Base-by-base conservation (phyloP, 2,329 filamentous ascomycete species). In the Talaromyces funiculosus region DNA sequence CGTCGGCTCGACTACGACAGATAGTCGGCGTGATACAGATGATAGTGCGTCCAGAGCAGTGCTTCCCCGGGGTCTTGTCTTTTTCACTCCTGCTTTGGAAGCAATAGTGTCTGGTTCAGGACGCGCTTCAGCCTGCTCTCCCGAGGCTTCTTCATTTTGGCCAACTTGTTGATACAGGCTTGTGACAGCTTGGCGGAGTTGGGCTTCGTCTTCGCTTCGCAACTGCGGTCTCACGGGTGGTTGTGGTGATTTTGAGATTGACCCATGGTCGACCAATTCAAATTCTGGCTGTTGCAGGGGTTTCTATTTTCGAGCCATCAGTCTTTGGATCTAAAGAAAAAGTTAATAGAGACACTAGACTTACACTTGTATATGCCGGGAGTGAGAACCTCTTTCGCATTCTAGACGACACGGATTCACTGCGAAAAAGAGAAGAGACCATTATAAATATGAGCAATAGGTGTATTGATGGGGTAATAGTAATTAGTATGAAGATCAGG, bases 311-410 rank as follows among this genome's bases (percentile, higher is more conserved):
- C 2, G 3, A 22, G 4, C 20, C 10, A 10, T 51, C 22, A 35
- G 29, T 5, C n/a, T 6, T 20, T 6, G 9, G 12, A 18, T 18
- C 9, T 31, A 47, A 49, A 2, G 26, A 16, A 4, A 6, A 33
- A 2, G 9, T 8, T 31, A 18, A 4, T 18, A 6, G 24, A 10
- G 16, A 16, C 16, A 12, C 22, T n/a, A 6, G 29, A 5, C 29
- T 35, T 57, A 57, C 54, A 26, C 47, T 57, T 45, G 54, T 18
- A 57, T 57, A 57, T 35, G 42, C 24, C 2, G 54, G 54, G 1
- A 57, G 54, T n/a, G 54, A 57, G 16, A 47, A 26, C 18, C 54
- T 45, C 18, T 45, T 57, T 35, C 40, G 54, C 54, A 57, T 45
- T 20, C 20, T 57, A 12, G 54, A 57, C n/a, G 54, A 35, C 29